Percentiles rank a stretch among this genome's conserved stretches.
Conservation (phyloP, 371 early-diverging fungal genomes). For the Mortierella sp. region DNA sequence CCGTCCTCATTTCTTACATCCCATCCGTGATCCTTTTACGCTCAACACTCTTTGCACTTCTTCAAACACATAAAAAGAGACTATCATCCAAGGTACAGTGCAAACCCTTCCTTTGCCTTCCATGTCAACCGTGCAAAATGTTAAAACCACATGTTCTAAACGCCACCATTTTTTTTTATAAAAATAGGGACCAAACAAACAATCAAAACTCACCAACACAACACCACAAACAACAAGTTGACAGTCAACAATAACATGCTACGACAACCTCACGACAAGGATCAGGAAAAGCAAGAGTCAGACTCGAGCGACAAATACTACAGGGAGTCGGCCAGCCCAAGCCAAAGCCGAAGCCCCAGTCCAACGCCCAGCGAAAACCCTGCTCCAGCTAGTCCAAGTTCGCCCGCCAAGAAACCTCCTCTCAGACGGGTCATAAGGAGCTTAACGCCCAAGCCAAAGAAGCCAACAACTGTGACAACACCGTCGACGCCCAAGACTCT, state of each 20-base stretch:
- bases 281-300: background rate
- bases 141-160: too few relatives aligned
- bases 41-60: background rate
- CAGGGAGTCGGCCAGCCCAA: background rate
- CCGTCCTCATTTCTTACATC: background rate
- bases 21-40: background rate
- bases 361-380: background rate
- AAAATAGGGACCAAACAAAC: background rate
- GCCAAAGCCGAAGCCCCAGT: background rate
- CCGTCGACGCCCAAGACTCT: too few relatives aligned
- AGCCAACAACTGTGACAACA: background rate
- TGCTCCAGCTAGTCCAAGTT: background rate
- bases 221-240: too few relatives aligned
- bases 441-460: background rate
- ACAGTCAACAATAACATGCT: background rate
- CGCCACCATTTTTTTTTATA: background rate
- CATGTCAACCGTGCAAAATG: too few relatives aligned
- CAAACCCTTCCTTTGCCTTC: too few relatives aligned
- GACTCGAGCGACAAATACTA: background rate
- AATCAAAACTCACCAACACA: background rate
- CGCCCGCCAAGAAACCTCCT: background rate
- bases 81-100: background rate
- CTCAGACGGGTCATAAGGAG: background rate
- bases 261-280: background rate
- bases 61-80: background rate